phyloP scores from a whole-genome alignment of 202 grass and related monocot genomes.

The Dendrocalamus latiflorus region DNA sequence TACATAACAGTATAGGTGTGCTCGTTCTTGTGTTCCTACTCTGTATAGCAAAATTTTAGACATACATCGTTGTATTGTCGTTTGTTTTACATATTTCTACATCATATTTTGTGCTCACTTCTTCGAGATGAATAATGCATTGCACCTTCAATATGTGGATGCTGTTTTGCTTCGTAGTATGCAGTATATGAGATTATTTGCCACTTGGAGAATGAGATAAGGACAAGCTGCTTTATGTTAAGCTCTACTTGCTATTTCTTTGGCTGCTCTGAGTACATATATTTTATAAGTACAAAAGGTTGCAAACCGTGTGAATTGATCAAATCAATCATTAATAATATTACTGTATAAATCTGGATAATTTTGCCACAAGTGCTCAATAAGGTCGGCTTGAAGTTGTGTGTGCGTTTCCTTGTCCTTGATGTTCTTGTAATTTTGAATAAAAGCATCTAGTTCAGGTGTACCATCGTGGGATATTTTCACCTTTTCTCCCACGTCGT shows the following conservation, averaged over 20 bases:
- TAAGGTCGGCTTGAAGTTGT: no score
- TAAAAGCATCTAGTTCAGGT: no score
- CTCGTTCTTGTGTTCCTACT: background rate
- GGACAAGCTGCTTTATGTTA: background rate
- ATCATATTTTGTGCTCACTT: background rate
- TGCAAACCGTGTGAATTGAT: conserved; percentile 9
- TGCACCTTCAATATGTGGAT: background rate
- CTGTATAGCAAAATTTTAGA: conserved; percentile 12
- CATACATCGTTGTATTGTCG: background rate
- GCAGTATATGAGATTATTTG: background rate
- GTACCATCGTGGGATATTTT: no score
- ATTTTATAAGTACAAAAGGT: background rate
- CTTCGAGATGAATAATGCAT: conserved; percentile 8
- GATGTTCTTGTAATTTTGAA: no score
- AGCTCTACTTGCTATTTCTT: background rate
- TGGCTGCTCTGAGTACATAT: background rate
- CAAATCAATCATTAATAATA: no score
- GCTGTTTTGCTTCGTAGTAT: background rate
- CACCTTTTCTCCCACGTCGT: no score
- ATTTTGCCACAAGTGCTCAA: no score
- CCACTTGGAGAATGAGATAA: conserved; percentile 17
- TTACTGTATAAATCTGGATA: no score
- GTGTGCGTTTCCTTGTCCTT: no score
- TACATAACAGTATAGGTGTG: background rate
- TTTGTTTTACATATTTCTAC: conserved; percentile 12